Percentiles rank a stretch among this genome's conserved stretches.
phyloP scores from a whole-genome alignment of 495 filamentous ascomycete species.

The Aspergillus biplanus region DNA sequence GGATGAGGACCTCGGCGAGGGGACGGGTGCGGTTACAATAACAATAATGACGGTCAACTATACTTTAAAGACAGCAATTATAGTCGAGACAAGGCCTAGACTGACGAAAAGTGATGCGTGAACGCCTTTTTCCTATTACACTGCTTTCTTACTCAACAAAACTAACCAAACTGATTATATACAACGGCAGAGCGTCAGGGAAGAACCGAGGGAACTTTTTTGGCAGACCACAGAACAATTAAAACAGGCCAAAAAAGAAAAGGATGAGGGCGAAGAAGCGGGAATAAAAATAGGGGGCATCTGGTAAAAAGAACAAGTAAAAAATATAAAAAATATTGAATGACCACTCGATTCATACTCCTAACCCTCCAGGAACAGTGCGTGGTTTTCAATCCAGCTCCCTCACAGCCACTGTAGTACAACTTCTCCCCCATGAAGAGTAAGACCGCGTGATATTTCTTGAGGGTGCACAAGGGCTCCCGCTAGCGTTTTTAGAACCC shows the following conservation, averaged over 20 bases:
- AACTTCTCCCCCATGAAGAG: conserved; percentile 4
- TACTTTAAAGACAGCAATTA: too few species aligned
- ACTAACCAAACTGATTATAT: conserved; percentile 18
- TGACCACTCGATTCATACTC: not conserved
- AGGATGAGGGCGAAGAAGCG: not conserved
- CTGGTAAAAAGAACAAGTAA: not conserved
- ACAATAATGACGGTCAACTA: not conserved
- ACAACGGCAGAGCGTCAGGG: conserved; percentile 11
- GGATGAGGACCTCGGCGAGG: not conserved
- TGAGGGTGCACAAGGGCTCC: conserved; percentile 21
- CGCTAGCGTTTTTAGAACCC: conserved; percentile 45
- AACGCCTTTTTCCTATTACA: not conserved
- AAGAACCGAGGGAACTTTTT: conserved; percentile 19
- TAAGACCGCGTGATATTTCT: conserved; percentile 10
- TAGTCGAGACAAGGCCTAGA: not conserved
- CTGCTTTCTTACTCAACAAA: not conserved
- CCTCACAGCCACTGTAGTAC: conserved; percentile 5
- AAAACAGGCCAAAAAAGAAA: conserved; percentile 19
- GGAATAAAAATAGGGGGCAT: not conserved
- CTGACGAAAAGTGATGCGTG: not conserved
- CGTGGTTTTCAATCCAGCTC: not conserved
- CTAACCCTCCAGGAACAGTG: not conserved
- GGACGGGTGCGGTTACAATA: not conserved
- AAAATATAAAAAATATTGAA: not conserved
- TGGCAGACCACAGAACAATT: conserved; percentile 13